Conservation (phyloP, 352 stramenopile species). For the Pythium guiyangense region DNA sequence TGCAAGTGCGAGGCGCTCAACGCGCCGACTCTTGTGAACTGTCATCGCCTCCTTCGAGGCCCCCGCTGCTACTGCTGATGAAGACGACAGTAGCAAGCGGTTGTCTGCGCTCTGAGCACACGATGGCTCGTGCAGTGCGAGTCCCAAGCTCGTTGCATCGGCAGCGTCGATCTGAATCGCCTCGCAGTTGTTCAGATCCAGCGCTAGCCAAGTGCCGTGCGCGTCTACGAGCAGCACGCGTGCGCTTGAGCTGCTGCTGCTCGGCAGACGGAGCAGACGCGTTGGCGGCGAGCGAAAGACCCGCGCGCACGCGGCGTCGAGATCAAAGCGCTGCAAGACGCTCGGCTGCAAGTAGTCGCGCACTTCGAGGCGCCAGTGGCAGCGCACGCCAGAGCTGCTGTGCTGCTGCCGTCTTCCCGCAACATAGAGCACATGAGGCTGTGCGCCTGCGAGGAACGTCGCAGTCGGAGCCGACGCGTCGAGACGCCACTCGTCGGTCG, state of each 20-base stretch:
- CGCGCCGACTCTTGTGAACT: background rate
- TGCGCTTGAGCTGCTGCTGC: too few species aligned
- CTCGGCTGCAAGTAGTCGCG: slow-evolving; percentile 28
- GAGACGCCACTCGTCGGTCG: slow-evolving; percentile 34
- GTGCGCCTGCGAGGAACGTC: slow-evolving; percentile 1
- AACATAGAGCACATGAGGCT: slow-evolving; percentile 14
- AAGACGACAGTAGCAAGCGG: background rate
- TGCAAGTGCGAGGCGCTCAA: background rate
- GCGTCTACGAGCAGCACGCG: slow-evolving; percentile 21
- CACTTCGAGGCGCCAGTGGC: slow-evolving; percentile 28
- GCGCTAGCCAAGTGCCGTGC: slow-evolving; percentile 17
- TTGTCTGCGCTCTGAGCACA: background rate
- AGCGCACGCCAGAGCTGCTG: background rate
- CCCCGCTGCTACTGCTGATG: background rate
- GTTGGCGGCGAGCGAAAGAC: background rate
- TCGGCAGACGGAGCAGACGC: slow-evolving; percentile 3
- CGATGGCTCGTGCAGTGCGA: background rate
- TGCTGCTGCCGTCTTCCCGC: background rate
- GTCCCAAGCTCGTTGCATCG: background rate
- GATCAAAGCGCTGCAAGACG: slow-evolving; percentile 21
- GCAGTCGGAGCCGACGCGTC: background rate
- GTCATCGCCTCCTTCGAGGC: background rate
- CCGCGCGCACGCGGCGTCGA: slow-evolving; percentile 1
- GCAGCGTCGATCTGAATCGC: slow-evolving; percentile 17
- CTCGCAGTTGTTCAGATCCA: slow-evolving; percentile 16